Evolutionary conservation across 164 flowering plant genomes (phyloP).

Genomic region (Buxus sempervirens): DNA sequence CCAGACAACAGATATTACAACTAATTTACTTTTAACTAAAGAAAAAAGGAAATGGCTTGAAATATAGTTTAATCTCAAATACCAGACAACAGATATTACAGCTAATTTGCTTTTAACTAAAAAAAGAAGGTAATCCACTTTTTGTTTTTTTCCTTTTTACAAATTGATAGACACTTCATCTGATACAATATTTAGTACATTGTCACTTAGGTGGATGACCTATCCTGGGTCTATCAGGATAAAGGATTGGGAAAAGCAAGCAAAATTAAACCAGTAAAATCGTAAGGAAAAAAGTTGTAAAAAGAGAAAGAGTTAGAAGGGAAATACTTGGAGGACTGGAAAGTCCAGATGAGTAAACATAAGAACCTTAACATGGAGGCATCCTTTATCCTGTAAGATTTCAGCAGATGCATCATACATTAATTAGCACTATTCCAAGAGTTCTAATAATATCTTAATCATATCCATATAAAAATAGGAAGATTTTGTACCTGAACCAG

Average conservation of each 20-base stretch:
- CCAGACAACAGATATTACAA: not conserved
- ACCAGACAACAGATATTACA: not conserved
- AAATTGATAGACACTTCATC: not conserved
- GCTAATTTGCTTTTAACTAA: no score
- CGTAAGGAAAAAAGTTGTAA: not conserved
- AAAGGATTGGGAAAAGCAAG: not conserved
- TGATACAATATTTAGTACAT: not conserved
- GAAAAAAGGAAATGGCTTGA: not conserved
- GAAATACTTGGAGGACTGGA: slow-evolving; percentile 74
- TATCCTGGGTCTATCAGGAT: not conserved
- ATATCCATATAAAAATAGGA: not conserved
- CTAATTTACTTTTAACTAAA: no score
- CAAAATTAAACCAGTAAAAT: not conserved
- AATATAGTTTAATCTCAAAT: not conserved
- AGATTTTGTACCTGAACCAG: slow-evolving; percentile 60
- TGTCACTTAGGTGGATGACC: not conserved
- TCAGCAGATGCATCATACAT: slow-evolving; percentile 10
- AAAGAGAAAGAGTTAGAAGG: not conserved
- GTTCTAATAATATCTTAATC: not conserved
- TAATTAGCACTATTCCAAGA: not conserved
- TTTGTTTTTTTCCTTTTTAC: no score
- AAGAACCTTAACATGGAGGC: slow-evolving; percentile 63
- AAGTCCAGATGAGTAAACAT: slow-evolving; percentile 54
- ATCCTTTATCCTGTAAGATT: slow-evolving; percentile 53
- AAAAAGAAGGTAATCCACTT: no score